Percentiles rank a stretch among this genome's conserved stretches.
Conservation (phyloP, 2,329 filamentous ascomycete species). For the Pestalotiopsis sp. region DNA sequence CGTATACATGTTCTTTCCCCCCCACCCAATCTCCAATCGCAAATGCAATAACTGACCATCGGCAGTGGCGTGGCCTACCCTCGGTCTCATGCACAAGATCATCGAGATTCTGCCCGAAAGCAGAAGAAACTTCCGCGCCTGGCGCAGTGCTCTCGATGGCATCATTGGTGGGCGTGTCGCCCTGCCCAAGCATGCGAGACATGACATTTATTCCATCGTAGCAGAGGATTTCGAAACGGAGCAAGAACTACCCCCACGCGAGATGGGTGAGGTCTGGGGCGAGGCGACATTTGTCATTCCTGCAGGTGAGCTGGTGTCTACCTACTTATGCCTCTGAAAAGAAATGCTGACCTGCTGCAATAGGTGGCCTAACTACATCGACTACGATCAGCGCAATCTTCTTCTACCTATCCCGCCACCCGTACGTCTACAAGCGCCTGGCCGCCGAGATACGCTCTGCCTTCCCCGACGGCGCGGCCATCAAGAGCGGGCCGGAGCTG, state of each 20-base stretch:
- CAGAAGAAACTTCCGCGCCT: neutral
- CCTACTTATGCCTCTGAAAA: too few species aligned
- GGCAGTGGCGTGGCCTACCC: neutral
- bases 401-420: conserved; percentile 37
- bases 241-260: conserved; percentile 2
- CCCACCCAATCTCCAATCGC: too few species aligned
- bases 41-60: neutral
- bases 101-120: neutral
- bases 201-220: conserved; percentile 20
- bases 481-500: neutral
- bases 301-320: neutral
- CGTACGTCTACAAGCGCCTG: conserved; percentile 28
- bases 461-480: neutral
- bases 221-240: neutral
- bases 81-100: neutral
- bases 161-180: conserved; percentile 21
- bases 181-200: conserved; percentile 17
- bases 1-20: neutral
- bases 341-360: neutral
- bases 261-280: conserved; percentile 16
- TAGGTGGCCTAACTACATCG: conserved; percentile 31
- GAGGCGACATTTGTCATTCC: conserved; percentile 12
- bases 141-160: conserved; percentile 17
- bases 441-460: conserved; percentile 24
- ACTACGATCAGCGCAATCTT: conserved; percentile 34